Base-by-base conservation (phyloP, 2,329 filamentous ascomycete species). In the Neopestalotiopsis clavispora region DNA sequence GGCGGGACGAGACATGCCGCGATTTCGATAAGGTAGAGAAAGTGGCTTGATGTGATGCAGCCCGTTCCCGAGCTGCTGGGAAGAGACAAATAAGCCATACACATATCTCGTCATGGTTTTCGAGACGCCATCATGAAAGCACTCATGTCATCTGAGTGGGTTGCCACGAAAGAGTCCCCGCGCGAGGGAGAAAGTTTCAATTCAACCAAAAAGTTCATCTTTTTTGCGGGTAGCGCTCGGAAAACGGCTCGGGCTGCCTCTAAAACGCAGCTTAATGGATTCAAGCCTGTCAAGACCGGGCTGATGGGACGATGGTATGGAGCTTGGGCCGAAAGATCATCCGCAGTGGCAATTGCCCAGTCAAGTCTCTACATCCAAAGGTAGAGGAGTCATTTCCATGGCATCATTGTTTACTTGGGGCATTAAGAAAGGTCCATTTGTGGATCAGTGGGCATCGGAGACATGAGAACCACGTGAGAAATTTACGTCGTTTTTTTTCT, bases 81-180 rank as follows among this genome's bases (percentile, higher is more conserved):
- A 52, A 52, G 17, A 52, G 23, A 28, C 23, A 38, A 38, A 38
- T 52, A 17, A 3, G 23, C 23, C 23, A 52, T 52, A 17, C 14
- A 10, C 7, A 52, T n/a, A 20, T 52, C 45, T 52, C 45, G 45
- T 52, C 17, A 52, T 20, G 23, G 20, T 52, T 30, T 59, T 62
- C 59, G 13, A 62, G 59, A 62, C 32, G 59, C 59, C 32, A 20
- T 62, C 59, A 62, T 62, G 10, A 32, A 62, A 62, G 59, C 3
- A 3, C 23, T 28, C 59, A 62, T 62, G n/a, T 9, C 30, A 20
- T 59, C 6, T 59, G 4, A 30, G n/a, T 59, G 57, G 9, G 59
- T 23, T 32, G 32, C 59, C 34, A 40, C 59, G 20, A 38, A 62
- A 62, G 59, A 28, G n/a, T 13, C 13, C 14, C 49, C 9, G 20